A percentile compares a stretch with the other conserved stretches of the same genome.
Conservation (phyloP, 2,329 filamentous ascomycete species). For the Xylariaceae sp. region DNA sequence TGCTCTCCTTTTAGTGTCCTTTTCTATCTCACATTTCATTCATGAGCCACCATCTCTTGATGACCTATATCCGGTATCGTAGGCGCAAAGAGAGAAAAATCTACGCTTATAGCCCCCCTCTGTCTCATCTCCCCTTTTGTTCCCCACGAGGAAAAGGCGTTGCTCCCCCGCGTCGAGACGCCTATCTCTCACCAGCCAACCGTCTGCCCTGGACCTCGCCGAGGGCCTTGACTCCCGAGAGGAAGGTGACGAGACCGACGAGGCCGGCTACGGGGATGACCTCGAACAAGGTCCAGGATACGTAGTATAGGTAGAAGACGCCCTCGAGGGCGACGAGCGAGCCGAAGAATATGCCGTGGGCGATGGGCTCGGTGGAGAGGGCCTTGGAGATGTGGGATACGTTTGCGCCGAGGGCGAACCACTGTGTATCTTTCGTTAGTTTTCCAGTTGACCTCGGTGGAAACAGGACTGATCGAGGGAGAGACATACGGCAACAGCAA, state of each 20-base stretch:
- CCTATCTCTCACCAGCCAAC: conserved; percentile 62
- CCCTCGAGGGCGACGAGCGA: conserved; percentile 85
- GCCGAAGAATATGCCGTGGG: conserved; percentile 81
- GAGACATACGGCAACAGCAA: conserved; percentile 66
- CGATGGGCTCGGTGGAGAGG: conserved; percentile 70
- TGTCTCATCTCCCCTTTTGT: not conserved
- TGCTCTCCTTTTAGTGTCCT: too few species aligned
- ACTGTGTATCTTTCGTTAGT: conserved; percentile 48
- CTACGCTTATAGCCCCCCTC: not conserved
- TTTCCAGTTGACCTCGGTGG: not conserved
- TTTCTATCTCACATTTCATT: not conserved
- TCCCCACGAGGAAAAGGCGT: not conserved
- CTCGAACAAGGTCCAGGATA: conserved; percentile 88
- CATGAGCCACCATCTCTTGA: not conserved
- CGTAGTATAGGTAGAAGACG: conserved; percentile 94
- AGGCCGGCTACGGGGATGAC: conserved; percentile 69
- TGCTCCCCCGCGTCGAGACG: too few species aligned
- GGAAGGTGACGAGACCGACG: conserved; percentile 69
- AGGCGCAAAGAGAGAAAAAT: not conserved
- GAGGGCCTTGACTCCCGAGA: conserved; percentile 86
- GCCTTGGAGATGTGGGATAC: conserved; percentile 74
- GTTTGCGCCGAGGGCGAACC: conserved; percentile 81
- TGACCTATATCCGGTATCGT: not conserved
- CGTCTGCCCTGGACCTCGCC: conserved; percentile 90
- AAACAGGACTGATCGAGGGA: not conserved